phyloP scores from a whole-genome alignment of 2,329 filamentous ascomycete genomes.

The Nemania sp. region DNA sequence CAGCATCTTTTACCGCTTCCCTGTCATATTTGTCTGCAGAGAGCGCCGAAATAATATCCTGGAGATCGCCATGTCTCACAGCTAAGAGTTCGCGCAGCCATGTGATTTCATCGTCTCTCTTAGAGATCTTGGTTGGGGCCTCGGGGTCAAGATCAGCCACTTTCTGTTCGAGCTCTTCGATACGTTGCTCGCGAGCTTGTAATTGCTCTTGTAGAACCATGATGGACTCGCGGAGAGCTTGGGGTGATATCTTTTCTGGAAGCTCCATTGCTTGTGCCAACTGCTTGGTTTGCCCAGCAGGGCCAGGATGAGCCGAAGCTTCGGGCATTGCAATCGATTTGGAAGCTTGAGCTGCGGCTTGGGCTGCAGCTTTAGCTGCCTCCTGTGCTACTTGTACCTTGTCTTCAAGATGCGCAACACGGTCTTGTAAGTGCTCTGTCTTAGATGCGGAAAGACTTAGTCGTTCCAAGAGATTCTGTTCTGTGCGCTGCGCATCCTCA shows the following conservation, averaged over 20 bases:
- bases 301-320: conserved; percentile 50
- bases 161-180: conserved; percentile 81
- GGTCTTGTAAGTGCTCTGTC: conserved; percentile 82
- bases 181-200: conserved; percentile 86
- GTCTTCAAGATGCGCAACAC: conserved; percentile 82
- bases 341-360: conserved; percentile 53
- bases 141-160: conserved; percentile 73
- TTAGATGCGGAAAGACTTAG: conserved; percentile 83
- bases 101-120: conserved; percentile 89
- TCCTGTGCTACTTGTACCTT: conserved; percentile 88
- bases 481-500: conserved; percentile 81
- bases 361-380: conserved; percentile 79
- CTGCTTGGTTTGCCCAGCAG: conserved; percentile 45
- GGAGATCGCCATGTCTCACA: conserved; percentile 86
- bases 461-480: conserved; percentile 78
- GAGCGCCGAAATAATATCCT: conserved; percentile 84
- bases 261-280: conserved; percentile 51
- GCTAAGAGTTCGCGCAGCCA: conserved; percentile 94
- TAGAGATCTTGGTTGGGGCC: conserved; percentile 78
- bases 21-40: conserved; percentile 75
- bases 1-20: conserved; percentile 81
- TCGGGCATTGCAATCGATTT: conserved; percentile 45
- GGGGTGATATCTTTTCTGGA: conserved; percentile 88
- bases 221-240: conserved; percentile 93
- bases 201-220: conserved; percentile 95